Base-by-base conservation (phyloP, 768 basidiomycete genomes). In the Mycena olivaceomarginata region DNA sequence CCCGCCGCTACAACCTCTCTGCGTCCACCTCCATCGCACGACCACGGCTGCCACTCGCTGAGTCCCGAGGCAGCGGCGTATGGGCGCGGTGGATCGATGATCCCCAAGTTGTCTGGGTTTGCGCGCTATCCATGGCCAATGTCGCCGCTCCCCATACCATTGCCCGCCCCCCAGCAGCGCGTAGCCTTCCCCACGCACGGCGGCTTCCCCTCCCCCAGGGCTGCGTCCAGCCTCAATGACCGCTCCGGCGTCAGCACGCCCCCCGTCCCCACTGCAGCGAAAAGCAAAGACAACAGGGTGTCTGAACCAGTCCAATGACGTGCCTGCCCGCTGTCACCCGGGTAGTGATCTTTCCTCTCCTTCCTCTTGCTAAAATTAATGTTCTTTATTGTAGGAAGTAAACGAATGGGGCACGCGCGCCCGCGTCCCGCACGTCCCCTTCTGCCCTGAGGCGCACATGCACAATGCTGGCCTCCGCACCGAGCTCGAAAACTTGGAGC, bases 171-270 rank as follows among this genome's bases (percentile, higher is more conserved):
- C 13, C 31, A 13, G 9, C 59, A n/a, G 62, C 62, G 62, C 62
- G 62, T 63, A 39, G 39, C 82, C 85, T 70, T 76, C 57, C 75
- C 75, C 16, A 88, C 89, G 57, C 86, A 88, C 76, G 85, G 91
- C 37, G 91, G 92, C 81, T 94, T 93, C 0, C 92, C 93, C 56
- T 91, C 92, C 7, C 85, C 91, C 46, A n/a, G 22, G 1, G 93
- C 91, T 11, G 88, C 90, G 45, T 91, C 91, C 59, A 92, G 92
- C 0, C 86, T 90, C 45, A 45, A 45, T 16, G 92, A 93, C 86
- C 90, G 92, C 81, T 91, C 91, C 60, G 89, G 91, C 45, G 89
- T 91, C 60, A 89, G 89, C n/a, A 91, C 92, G 1, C 92, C 94
- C 9, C 91, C 92, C 77, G 81, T 89, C 5, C n/a, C n/a, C n/a